phyloP scores from a whole-genome alignment of 2,329 filamentous ascomycete species.

The Paraphoma chrysanthemicola region DNA sequence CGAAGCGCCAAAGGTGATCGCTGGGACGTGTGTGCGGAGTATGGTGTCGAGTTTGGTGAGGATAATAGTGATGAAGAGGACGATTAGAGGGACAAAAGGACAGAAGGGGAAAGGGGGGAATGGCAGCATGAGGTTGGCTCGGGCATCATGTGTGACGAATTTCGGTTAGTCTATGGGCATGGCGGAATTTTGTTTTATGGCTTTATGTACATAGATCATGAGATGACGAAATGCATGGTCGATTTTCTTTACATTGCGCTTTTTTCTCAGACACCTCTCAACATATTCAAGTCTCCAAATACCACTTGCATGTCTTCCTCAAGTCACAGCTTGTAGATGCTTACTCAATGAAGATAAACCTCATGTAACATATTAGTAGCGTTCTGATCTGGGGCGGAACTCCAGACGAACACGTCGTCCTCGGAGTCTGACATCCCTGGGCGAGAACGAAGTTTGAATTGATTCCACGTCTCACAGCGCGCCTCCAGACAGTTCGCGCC shows the following conservation, averaged over 20 bases:
- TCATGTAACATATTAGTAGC: too few species aligned
- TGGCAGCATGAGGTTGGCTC: neutral
- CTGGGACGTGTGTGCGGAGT: slow-evolving; percentile 86
- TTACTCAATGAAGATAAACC: too few species aligned
- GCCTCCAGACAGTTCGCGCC: too few species aligned
- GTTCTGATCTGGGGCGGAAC: too few species aligned
- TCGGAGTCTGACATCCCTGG: too few species aligned
- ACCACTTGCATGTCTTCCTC: too few species aligned
- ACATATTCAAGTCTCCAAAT: too few species aligned
- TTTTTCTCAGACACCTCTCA: too few species aligned
- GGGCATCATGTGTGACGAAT: neutral
- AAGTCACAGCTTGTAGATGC: too few species aligned
- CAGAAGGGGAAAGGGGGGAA: neutral
- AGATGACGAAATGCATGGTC: neutral
- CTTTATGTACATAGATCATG: neutral
- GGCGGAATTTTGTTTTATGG: neutral
- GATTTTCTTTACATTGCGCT: neutral
- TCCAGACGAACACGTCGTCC: too few species aligned
- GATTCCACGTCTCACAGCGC: too few species aligned
- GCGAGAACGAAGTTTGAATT: too few species aligned
- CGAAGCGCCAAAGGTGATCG: slow-evolving; percentile 82
- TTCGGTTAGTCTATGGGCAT: neutral
- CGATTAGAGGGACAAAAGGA: neutral
- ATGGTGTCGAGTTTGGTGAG: slow-evolving; percentile 70
- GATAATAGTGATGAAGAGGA: slow-evolving; percentile 52